Base-by-base conservation (phyloP, 805 yeast species). In the Myxozyma mucilagina region DNA sequence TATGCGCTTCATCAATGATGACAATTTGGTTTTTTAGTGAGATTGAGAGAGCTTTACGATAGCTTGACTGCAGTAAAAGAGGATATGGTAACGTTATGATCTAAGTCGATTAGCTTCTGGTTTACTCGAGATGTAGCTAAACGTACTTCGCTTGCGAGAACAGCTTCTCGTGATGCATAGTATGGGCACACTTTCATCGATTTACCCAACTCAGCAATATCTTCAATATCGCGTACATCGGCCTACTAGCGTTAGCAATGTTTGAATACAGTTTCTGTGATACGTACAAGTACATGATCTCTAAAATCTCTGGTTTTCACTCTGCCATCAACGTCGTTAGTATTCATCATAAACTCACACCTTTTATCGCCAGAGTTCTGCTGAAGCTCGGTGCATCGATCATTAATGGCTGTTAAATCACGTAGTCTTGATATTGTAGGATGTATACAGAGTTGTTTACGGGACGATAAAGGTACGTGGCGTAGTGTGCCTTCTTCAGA, bases 1-100 rank as follows among this genome's bases (percentile, higher is more conserved):
- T 92, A 71, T 92, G 98, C 0, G 97, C 97, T 71, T 92, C 98
- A 72, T 92, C 98, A 32, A 92, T 85, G 4, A 93, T 82, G 0
- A 93, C 84, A 1, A 92, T 80, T 0, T 92, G 79, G 58, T 84
- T 81, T 55, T 80, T 79, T 9, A 92, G 69, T 44, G 85, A 79
- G 5, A 92, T 70, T 1, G 83, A 82, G 47, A 91, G 70, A 0
- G 84, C 76, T 4, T 79, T 79, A 67, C 97, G 77, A 0, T 94
- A 76, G 7, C 79, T 76, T 11, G 79, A 79, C 62, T 86, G 88
- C 0, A 90, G 75, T 13, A 92, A 72, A 64, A 89, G 77, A 68
- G 91, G 97, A 68, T 92, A 92, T 0, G 98, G 97, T 47, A 93
- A 76, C 0, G 97, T 85, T 0, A 92, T 78, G 0, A 92, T 55